A percentile compares a stretch with the other conserved stretches of the same genome.
Conservation (phyloP, 2,329 filamentous ascomycete genomes). For the Lachnellula willkommii region DNA sequence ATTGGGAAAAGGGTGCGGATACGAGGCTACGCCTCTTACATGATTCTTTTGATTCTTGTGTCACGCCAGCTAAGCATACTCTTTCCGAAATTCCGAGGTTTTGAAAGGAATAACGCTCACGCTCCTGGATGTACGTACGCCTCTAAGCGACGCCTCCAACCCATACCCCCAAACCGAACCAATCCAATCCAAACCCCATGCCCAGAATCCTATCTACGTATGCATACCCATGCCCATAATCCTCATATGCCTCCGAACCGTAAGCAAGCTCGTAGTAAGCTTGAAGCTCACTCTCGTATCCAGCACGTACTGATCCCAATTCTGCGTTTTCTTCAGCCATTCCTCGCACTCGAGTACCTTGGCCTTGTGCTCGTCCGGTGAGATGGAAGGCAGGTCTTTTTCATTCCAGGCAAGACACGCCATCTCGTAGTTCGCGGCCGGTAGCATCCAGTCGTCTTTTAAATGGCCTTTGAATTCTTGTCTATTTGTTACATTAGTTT, state of each 20-base stretch:
- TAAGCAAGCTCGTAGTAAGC: conserved; percentile 25
- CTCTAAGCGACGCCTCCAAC: too few relatives aligned
- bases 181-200: neutral
- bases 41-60: too few relatives aligned
- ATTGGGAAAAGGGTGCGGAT: too few relatives aligned
- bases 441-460: conserved; percentile 65
- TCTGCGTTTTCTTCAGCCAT: conserved; percentile 61
- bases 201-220: neutral
- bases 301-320: conserved; percentile 66
- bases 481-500: conserved; percentile 33
- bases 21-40: too few relatives aligned
- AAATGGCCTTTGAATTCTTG: conserved; percentile 51
- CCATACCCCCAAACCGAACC: neutral
- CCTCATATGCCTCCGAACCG: conserved; percentile 24
- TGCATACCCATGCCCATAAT: conserved; percentile 13
- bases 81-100: too few relatives aligned
- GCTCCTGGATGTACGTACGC: too few relatives aligned
- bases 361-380: conserved; percentile 29
- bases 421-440: conserved; percentile 81
- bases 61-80: too few relatives aligned
- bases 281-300: conserved; percentile 72
- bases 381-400: conserved; percentile 28
- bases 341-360: conserved; percentile 57
- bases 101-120: too few relatives aligned
- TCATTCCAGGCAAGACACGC: conserved; percentile 77